Percentiles rank a stretch among this genome's conserved stretches.
Conservation (phyloP, 2,329 filamentous ascomycete species). For the Ambrosiella xylebori region DNA sequence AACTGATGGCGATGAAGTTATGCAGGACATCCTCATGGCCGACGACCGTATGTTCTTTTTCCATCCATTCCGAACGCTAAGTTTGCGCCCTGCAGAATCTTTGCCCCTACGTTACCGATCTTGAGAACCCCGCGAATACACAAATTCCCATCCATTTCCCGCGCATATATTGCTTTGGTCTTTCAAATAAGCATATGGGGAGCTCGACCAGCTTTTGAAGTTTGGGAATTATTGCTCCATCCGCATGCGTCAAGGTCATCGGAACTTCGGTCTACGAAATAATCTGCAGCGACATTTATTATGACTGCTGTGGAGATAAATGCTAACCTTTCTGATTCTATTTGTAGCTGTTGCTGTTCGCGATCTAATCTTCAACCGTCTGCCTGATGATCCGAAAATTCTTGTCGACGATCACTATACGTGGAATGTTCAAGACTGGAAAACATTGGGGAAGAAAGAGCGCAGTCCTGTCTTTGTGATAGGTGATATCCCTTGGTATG, state of each 20-base stretch:
- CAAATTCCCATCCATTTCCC: too few species aligned
- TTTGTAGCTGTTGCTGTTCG: conserved; percentile 64
- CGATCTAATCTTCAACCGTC: conserved; percentile 55
- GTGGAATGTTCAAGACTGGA: conserved; percentile 81
- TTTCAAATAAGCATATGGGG: too few species aligned
- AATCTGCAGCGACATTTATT: neutral
- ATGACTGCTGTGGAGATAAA: neutral
- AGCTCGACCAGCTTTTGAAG: too few species aligned
- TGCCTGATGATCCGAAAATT: conserved; percentile 60
- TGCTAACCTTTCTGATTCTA: conserved; percentile 1
- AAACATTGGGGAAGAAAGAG: conserved; percentile 56
- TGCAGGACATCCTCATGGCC: conserved; percentile 8
- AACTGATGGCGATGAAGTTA: conserved; percentile 5
- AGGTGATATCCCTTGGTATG: conserved; percentile 72
- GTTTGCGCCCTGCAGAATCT: neutral
- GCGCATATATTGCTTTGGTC: too few species aligned
- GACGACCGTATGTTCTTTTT: conserved; percentile 10
- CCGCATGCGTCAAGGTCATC: too few species aligned
- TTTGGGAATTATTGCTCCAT: too few species aligned
- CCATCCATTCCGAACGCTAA: neutral
- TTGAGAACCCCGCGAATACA: neutral
- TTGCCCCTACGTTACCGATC: neutral
- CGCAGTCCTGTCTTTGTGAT: conserved; percentile 80
- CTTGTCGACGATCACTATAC: conserved; percentile 61
- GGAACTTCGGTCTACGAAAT: neutral